These are phyloP conservation scores for Cytospora piceae DNA, from an alignment of 2,329 filamentous ascomycete species.

Conservation along the genomic window DNA sequence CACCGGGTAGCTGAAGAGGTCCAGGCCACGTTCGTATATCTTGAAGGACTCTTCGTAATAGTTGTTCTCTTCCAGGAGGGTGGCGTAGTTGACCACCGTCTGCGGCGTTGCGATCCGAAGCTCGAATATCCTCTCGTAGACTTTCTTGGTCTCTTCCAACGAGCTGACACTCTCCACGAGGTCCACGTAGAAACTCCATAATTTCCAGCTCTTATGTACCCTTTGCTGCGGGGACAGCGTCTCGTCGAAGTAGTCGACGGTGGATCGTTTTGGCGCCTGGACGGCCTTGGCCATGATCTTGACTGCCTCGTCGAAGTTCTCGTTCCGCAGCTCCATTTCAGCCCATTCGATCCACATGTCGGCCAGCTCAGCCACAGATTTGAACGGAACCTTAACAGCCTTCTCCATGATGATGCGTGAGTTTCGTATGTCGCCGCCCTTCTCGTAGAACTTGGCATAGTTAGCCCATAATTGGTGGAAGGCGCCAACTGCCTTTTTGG, in stretches of 20 bases:
- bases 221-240: constrained; percentile 90
- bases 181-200: constrained; percentile 99
- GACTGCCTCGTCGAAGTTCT: constrained; percentile 93
- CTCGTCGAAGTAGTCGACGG: constrained; percentile 98
- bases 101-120: constrained; percentile 96
- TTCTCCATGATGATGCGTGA: constrained; percentile 96
- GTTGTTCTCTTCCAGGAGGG: constrained; percentile 88
- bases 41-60: constrained; percentile 99
- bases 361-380: constrained; percentile 92
- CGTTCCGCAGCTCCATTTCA: constrained; percentile 93
- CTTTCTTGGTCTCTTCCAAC: constrained; percentile 87
- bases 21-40: constrained; percentile 91
- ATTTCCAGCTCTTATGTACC: constrained; percentile 98
- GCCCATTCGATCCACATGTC: constrained; percentile 99
- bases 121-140: constrained; percentile 98
- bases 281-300: constrained; percentile 97
- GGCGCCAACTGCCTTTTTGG: constrained; percentile 90
- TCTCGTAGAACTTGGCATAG: constrained; percentile 97
- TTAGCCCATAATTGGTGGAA: constrained; percentile 96
- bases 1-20: constrained; percentile 98
- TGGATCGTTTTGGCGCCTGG: constrained; percentile 95
- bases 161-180: constrained; percentile 92
- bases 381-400: constrained; percentile 96
- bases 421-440: constrained; percentile 79
- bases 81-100: constrained; percentile 98